phyloP scores from a whole-genome alignment of 495 filamentous ascomycete species.

The Hyaloscypha variabilis region DNA sequence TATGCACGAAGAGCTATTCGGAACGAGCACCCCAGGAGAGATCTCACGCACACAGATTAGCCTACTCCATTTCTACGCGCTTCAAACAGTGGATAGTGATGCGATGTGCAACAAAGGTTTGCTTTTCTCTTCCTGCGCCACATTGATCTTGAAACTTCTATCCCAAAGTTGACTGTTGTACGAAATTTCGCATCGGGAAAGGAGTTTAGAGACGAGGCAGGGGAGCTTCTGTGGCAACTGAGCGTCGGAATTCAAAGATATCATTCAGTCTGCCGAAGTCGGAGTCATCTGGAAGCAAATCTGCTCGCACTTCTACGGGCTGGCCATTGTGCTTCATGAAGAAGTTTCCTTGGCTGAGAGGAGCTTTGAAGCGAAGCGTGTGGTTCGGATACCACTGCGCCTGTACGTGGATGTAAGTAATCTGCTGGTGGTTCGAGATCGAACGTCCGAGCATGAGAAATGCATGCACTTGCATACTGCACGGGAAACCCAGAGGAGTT shows the following conservation, averaged over 20 bases:
- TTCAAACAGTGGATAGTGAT: slow-evolving; percentile 5
- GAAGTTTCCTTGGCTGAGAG: slow-evolving; percentile 29
- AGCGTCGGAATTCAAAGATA: slow-evolving; percentile 27
- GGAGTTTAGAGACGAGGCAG: background rate
- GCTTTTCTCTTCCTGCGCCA: background rate
- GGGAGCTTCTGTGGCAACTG: background rate
- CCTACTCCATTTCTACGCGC: background rate
- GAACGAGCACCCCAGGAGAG: background rate
- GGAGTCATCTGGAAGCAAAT: slow-evolving; percentile 26
- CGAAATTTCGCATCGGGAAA: background rate
- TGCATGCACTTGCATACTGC: too few species aligned
- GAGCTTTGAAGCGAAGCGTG: slow-evolving; percentile 29
- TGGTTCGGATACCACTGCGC: slow-evolving; percentile 33
- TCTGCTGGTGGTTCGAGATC: background rate
- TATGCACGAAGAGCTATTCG: background rate
- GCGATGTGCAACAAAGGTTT: slow-evolving; percentile 2
- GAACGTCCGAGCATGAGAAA: too few species aligned
- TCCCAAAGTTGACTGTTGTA: background rate
- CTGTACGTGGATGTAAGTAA: slow-evolving; percentile 1
- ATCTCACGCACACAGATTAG: background rate
- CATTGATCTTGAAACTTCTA: background rate
- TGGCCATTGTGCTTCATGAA: slow-evolving; percentile 31
- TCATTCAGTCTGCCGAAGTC: slow-evolving; percentile 30
- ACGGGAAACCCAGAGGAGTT: background rate
- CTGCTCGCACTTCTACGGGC: slow-evolving; percentile 29